phyloP scores from a whole-genome alignment of 352 stramenopile genomes.

The Globisporangium viniferum region DNA sequence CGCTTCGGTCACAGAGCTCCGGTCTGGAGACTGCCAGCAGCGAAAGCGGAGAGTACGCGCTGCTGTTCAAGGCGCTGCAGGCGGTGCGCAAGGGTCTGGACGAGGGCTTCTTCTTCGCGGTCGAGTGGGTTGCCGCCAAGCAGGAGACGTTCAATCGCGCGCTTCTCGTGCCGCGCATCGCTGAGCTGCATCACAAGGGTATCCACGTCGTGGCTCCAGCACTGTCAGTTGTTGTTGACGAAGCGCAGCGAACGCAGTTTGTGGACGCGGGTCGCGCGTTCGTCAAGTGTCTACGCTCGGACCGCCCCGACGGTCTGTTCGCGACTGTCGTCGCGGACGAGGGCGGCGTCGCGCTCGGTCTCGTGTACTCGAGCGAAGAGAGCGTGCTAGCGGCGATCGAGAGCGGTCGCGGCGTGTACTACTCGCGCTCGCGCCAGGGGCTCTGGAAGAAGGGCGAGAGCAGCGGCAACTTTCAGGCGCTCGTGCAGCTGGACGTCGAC shows the following conservation, averaged over 20 bases:
- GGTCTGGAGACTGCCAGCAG: constrained; percentile 20
- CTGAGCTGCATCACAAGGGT: constrained; percentile 54
- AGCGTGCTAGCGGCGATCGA: constrained; percentile 89
- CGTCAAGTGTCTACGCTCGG: constrained; percentile 80
- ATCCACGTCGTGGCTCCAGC: constrained; percentile 50
- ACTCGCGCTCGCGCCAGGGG: constrained; percentile 87
- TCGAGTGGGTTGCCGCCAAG: constrained; percentile 34
- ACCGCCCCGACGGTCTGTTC: constrained; percentile 89
- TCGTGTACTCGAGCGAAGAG: constrained; percentile 94
- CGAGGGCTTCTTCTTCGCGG: constrained; percentile 48
- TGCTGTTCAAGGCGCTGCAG: constrained; percentile 30
- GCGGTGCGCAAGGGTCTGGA: constrained; percentile 38
- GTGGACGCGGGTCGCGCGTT: constrained; percentile 52
- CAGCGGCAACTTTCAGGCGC: constrained; percentile 91
- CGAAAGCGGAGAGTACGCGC: constrained; percentile 14
- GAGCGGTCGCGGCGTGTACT: constrained; percentile 92
- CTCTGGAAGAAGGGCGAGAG: constrained; percentile 97
- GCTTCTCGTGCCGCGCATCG: constrained; percentile 40
- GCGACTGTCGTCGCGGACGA: constrained; percentile 94
- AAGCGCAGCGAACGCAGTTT: constrained; percentile 18
- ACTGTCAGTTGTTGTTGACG: constrained; percentile 23
- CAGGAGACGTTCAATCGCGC: constrained; percentile 21
- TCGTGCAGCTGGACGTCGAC: constrained; percentile 93
- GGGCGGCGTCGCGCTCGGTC: constrained; percentile 82
- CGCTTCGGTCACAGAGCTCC: constrained; percentile 24